Evolutionary conservation across 2,329 filamentous ascomycete species (phyloP).

Genomic region (Emergomyces pasteurianus): DNA sequence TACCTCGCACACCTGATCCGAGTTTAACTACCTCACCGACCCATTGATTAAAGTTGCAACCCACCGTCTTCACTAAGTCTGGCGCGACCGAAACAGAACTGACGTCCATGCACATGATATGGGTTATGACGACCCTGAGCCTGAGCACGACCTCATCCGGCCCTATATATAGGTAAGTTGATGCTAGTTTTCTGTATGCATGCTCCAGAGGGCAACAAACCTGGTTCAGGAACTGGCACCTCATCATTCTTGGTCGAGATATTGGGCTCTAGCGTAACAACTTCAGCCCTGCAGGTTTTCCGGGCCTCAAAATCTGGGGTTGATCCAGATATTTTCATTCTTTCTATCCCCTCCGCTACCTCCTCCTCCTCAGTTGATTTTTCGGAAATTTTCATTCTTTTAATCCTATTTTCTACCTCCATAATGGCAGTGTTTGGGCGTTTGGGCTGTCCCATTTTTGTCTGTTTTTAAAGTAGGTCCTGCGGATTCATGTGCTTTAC

Average conservation of each 20-base stretch:
- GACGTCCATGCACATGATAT: too few relatives aligned
- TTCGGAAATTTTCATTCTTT: too few relatives aligned
- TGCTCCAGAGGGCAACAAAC: slow-evolving; percentile 16
- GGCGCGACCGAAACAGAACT: too few relatives aligned
- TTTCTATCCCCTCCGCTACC: not conserved
- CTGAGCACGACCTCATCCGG: slow-evolving; percentile 45
- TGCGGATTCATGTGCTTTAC: not conserved
- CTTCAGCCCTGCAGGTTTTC: slow-evolving; percentile 39
- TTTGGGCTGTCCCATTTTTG: not conserved
- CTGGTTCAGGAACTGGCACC: slow-evolving; percentile 39
- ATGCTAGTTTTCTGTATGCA: not conserved
- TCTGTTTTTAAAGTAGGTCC: not conserved
- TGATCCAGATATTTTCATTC: not conserved
- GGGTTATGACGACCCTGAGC: slow-evolving; percentile 43
- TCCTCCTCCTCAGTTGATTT: not conserved
- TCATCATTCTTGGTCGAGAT: slow-evolving; percentile 36
- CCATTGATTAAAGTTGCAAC: too few relatives aligned
- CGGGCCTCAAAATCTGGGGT: slow-evolving; percentile 25
- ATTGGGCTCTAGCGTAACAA: slow-evolving; percentile 39
- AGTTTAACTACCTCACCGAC: too few relatives aligned
- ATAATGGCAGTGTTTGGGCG: not conserved
- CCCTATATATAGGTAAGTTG: slow-evolving; percentile 20
- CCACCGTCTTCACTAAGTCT: too few relatives aligned
- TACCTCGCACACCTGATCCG: too few relatives aligned
- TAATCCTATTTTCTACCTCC: not conserved